phyloP scores from a whole-genome alignment of 2,329 filamentous ascomycete species.

The Colletotrichum acutatum region DNA sequence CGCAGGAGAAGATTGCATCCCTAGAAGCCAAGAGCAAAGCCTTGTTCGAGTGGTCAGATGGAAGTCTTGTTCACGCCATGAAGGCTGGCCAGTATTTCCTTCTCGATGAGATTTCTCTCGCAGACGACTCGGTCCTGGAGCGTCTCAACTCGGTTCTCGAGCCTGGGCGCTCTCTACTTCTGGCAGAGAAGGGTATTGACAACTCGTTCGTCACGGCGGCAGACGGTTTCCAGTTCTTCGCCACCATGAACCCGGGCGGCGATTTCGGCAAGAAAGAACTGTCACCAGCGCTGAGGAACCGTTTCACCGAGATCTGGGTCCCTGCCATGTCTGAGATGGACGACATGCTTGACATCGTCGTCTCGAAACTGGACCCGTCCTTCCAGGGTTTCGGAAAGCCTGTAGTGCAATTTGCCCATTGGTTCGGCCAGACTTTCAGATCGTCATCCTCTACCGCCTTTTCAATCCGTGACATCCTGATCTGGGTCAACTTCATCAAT shows the following conservation, averaged over 20 bases:
- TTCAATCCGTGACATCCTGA: conserved; percentile 90
- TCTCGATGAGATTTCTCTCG: conserved; percentile 96
- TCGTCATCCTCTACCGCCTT: conserved; percentile 80
- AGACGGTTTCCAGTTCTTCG: conserved; percentile 92
- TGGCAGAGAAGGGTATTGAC: conserved; percentile 92
- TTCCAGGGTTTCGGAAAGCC: conserved; percentile 69
- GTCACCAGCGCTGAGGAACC: conserved; percentile 92
- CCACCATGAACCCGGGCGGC: conserved; percentile 98
- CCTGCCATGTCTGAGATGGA: conserved; percentile 85
- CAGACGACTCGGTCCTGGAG: conserved; percentile 96
- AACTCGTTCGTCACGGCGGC: conserved; percentile 82
- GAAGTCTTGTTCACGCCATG: conserved; percentile 94
- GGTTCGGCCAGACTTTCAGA: conserved; percentile 89
- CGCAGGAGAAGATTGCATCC: conserved; percentile 58
- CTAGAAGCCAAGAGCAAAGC: conserved; percentile 77
- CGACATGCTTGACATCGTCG: conserved; percentile 89
- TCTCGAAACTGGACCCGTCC: conserved; percentile 73
- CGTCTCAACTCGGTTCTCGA: conserved; percentile 97
- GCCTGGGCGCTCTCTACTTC: conserved; percentile 82
- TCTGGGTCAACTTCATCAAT: conserved; percentile 95
- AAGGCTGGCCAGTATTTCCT: conserved; percentile 89
- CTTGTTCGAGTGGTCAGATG: conserved; percentile 96
- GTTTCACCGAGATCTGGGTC: conserved; percentile 99
- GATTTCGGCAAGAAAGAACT: conserved; percentile 99
- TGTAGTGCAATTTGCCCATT: conserved; percentile 89